These are phyloP conservation scores for Rosellinia necatrix DNA, from an alignment of 2,329 filamentous ascomycete genomes.

Conservation along the genomic window DNA sequence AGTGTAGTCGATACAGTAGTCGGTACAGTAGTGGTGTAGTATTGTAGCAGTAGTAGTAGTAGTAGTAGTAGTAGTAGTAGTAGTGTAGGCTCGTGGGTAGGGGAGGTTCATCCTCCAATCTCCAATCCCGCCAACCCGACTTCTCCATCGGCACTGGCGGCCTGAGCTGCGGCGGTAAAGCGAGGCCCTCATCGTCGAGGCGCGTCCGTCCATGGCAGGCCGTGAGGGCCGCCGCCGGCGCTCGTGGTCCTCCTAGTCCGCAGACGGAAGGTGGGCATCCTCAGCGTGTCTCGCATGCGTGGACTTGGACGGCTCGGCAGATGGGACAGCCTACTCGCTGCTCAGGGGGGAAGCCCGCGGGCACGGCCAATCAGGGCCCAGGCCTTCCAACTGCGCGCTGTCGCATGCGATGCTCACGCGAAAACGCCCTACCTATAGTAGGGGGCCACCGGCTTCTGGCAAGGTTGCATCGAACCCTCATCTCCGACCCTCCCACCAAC, in stretches of 20 bases:
- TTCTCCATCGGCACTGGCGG: slow-evolving; percentile 23
- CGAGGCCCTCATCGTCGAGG: slow-evolving; percentile 31
- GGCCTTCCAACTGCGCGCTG: slow-evolving; percentile 22
- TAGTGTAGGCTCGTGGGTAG: slow-evolving; percentile 18
- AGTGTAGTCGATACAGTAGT: too few relatives aligned
- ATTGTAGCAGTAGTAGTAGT: too few relatives aligned
- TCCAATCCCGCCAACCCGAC: slow-evolving; percentile 17
- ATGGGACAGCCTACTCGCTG: slow-evolving; percentile 27
- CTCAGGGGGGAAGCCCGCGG: slow-evolving; percentile 35
- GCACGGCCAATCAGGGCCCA: slow-evolving; percentile 30
- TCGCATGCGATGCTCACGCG: slow-evolving; percentile 28
- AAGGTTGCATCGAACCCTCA: slow-evolving; percentile 36
- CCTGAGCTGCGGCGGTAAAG: slow-evolving; percentile 22
- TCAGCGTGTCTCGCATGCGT: slow-evolving; percentile 33
- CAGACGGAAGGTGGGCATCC: slow-evolving; percentile 37
- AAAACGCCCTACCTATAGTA: slow-evolving; percentile 23
- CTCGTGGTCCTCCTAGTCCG: slow-evolving; percentile 35
- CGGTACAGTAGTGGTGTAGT: too few relatives aligned
- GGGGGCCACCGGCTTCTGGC: slow-evolving; percentile 14
- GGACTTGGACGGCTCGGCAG: slow-evolving; percentile 31
- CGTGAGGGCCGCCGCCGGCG: slow-evolving; percentile 20
- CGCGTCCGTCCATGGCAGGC: slow-evolving; percentile 17
- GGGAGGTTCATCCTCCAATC: slow-evolving; percentile 12
- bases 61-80: too few relatives aligned
- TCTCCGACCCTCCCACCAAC: slow-evolving; percentile 35